Evolutionary conservation across 352 stramenopile species (phyloP).

Genomic region (Plasmopara halstedii): DNA sequence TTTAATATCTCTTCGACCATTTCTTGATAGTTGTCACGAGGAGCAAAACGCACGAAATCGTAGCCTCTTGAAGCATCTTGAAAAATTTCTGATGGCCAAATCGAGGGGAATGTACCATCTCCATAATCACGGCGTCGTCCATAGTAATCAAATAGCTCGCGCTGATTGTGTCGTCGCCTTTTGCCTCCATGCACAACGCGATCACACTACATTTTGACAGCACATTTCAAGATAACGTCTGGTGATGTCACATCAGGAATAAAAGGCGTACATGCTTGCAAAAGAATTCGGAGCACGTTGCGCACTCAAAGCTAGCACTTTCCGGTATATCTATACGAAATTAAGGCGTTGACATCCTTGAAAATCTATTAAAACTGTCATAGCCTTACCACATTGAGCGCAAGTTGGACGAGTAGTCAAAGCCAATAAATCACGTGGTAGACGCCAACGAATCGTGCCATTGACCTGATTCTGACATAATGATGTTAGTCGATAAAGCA

Average conservation of each 20-base stretch:
- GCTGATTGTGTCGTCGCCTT: constrained; percentile 58
- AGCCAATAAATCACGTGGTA: constrained; percentile 84
- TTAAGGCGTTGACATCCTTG: not conserved
- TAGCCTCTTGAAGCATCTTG: constrained; percentile 68
- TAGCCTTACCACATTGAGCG: constrained; percentile 76
- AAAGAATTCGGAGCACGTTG: constrained; percentile 88
- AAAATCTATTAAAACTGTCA: not conserved
- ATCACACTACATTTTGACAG: constrained; percentile 41
- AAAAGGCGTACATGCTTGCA: constrained; percentile 51
- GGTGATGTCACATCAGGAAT: not conserved
- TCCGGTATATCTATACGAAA: constrained; percentile 26
- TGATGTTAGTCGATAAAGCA: not conserved
- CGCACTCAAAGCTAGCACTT: constrained; percentile 78
- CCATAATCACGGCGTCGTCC: constrained; percentile 86
- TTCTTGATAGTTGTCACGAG: constrained; percentile 52
- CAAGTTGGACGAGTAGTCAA: constrained; percentile 68
- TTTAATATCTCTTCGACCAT: constrained; percentile 58
- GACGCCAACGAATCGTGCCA: constrained; percentile 85
- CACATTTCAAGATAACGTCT: too few species aligned
- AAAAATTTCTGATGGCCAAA: constrained; percentile 83
- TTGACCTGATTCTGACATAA: constrained; percentile 80
- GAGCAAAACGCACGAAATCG: constrained; percentile 49
- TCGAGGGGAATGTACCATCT: constrained; percentile 84
- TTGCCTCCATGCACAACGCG: constrained; percentile 83
- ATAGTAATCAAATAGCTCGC: constrained; percentile 89